Conservation (phyloP, 148 eudicot species). For the Rhododendron simsii region DNA sequence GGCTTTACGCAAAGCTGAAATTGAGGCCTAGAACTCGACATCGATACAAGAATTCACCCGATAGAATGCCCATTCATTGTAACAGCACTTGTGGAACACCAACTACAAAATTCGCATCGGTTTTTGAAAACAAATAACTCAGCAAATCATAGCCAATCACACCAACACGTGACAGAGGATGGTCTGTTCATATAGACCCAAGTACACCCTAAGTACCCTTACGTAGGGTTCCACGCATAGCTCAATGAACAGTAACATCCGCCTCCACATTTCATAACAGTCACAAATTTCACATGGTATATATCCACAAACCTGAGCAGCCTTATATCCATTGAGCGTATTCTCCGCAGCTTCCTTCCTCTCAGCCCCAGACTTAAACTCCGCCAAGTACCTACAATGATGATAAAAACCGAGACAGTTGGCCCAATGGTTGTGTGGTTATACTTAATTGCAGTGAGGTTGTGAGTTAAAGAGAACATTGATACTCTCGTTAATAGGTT, state of each 20-base stretch:
- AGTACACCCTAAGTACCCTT: not conserved
- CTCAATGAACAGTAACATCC: not conserved
- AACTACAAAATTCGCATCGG: not conserved
- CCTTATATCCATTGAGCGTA: conserved; percentile 24
- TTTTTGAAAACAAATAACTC: not conserved
- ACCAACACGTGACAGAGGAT: not conserved
- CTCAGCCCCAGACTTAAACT: conserved; percentile 23
- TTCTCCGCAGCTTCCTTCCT: conserved; percentile 34
- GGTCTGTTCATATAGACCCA: not conserved
- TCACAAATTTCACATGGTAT: not conserved
- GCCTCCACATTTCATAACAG: not conserved
- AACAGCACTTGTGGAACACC: not conserved
- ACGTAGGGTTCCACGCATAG: not conserved
- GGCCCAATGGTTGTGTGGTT: not conserved
- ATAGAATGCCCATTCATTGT: not conserved
- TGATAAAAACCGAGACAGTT: not conserved
- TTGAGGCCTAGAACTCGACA: not conserved
- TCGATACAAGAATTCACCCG: not conserved
- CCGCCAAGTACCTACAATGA: conserved; percentile 21
- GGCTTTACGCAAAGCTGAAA: not conserved
- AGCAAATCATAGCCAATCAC: not conserved
- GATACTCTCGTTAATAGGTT: not conserved
- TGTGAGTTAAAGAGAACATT: not conserved
- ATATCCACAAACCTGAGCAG: conserved; percentile 19
- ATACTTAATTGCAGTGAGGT: not conserved